Base-by-base conservation (phyloP, 306 rosid species). In the Gleditsia sinensis region DNA sequence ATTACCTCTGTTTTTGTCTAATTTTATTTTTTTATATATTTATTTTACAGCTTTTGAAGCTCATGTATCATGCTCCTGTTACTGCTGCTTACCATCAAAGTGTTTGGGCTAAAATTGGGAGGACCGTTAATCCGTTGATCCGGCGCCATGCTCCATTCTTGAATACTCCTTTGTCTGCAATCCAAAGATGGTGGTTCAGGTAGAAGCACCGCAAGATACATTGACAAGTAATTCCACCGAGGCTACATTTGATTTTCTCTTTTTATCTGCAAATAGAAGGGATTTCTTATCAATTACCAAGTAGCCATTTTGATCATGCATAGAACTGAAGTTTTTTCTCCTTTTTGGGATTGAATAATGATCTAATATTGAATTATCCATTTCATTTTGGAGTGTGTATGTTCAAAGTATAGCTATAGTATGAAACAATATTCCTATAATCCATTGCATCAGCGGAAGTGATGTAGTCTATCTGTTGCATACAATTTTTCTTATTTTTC, bases 131-230 rank as follows among this genome's bases (percentile, higher is more conserved):
- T 46, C 96, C 96, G 7, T 39, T 78, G 12, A 75, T 90, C 78
- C 79, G 76, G 56, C 96, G 83, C 49, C 80, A 86, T 37, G 83
- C 89, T 5, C 89, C 90, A 0, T 86, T 90, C 84, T 75, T 90
- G 27, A 83, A 82, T 43, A 76, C 90, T 27, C 91, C 90, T 0
- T 36, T 90, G 49, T 78, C 90, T 8, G 82, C 92, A 27, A 67
- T 78, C 19, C 96, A 84, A 72, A 80, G 89, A 49, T 90, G 96
- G 96, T 87, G 91, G 96, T 83, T 90, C 79, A 86, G 96, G 82
- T 87, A 85, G 86, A 81, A 20, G 4, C 23, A 34, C 75, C 46
- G 34, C 72, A 53, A 16, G 75, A 2, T 7, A 8, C 63, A 9
- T 25, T 63, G 7, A 54, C 42, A 40, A 19, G 6, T 2, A 32